Evolutionary conservation across 2,329 filamentous ascomycete genomes (phyloP), one percentile per base, ranked within the genome.

Genomic region (Monilinia fructigena): DNA sequence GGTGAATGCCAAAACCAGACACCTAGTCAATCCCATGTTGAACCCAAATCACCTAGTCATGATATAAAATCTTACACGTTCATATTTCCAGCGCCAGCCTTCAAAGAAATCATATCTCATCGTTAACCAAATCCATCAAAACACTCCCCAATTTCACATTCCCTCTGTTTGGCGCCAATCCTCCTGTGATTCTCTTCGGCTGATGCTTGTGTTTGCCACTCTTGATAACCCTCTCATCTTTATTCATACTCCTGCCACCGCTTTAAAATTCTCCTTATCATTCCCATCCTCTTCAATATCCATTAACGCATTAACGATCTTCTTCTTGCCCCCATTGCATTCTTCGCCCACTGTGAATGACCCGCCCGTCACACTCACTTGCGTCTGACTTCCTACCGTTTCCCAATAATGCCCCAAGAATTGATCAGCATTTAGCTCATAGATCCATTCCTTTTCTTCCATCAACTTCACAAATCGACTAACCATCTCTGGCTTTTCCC

Each of bases 111-210:
- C 28, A 64, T 42, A 68, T 58, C 52, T 50, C 63, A 55, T 93
- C 91, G 78, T 95, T 92, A 72, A 93, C 81, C 70, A 97, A 87
- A 80, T 94, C 89, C 75, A 86, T 85, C 74, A 93, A 81, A 42
- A 73, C 68, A 31, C 68, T 66, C 67, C 68, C 64, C 11, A 54
- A 56, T 18, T 70, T 71, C 40, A 69, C n/a, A 50, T 58, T 58
- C 20, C 52, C 52, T 60, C 71, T 71, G 50, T 94, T 78, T 42
- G 83, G 82, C 70, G 83, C 85, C 62, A 84, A 83, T 0, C 87
- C 86, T 55, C 86, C 82, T 73, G 85, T 87, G 10, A 79, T 82
- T 72, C 77, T 83, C 70, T 81, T 86, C 1, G 87, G 86, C 71
- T 70, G 61, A 48, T 61, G 47, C n/a, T 62, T 66, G 8, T 16